phyloP scores from a whole-genome alignment of 345 rosid species.

The Noccaea caerulescens region DNA sequence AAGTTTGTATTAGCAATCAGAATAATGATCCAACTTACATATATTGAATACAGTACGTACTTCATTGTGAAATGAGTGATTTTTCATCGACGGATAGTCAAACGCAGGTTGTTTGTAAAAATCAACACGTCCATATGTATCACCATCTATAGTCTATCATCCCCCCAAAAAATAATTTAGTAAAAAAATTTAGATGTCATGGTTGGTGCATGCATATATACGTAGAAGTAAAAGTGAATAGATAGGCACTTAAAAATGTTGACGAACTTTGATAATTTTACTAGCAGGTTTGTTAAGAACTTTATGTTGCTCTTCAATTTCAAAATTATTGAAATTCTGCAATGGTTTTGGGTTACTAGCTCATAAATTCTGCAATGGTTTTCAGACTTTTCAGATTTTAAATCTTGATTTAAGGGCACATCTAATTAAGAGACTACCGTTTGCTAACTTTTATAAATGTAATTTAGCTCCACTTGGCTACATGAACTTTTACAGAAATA shows the following conservation, averaged over 20 bases:
- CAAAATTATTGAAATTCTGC: neutral
- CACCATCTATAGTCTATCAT: conserved; percentile 5
- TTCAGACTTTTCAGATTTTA: no score
- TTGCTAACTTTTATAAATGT: no score
- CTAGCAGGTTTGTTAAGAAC: neutral
- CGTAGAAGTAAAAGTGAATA: neutral
- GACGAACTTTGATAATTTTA: neutral
- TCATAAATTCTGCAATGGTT: no score
- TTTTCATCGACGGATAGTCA: neutral
- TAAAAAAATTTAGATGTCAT: no score
- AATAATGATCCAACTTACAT: no score
- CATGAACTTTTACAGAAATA: no score
- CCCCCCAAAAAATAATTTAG: no score
- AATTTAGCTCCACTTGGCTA: no score
- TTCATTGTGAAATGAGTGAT: neutral
- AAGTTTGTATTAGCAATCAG: no score
- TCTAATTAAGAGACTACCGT: no score
- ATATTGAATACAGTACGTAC: no score
- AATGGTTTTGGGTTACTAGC: neutral
- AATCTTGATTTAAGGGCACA: no score
- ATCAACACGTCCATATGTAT: conserved; percentile 1
- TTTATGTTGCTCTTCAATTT: neutral
- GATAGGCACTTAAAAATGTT: neutral
- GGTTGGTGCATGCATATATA: neutral
- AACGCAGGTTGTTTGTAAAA: conserved; percentile 12